phyloP scores from a whole-genome alignment of 2,329 filamentous ascomycete genomes.

The Paraconiothyrium brasiliense region DNA sequence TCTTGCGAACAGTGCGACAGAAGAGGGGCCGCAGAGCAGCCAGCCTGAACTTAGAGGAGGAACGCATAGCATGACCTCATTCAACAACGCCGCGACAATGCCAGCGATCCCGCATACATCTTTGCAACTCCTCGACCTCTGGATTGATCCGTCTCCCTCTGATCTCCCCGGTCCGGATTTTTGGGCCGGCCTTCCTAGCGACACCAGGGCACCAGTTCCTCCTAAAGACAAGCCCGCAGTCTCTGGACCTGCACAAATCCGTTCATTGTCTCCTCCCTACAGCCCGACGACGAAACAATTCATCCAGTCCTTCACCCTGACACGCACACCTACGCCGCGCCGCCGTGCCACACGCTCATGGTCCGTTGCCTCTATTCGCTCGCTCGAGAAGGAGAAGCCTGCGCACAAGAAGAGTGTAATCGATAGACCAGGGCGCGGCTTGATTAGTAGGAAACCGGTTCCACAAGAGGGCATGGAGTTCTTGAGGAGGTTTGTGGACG shows the following conservation, averaged over 20 bases:
- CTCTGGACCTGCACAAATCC: neutral
- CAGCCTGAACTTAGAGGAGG: neutral
- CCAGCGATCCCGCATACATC: neutral
- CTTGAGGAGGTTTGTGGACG: neutral
- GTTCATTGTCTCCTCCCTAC: neutral
- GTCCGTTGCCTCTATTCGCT: constrained; percentile 5
- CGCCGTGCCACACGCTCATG: constrained; percentile 8
- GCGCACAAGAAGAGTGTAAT: neutral
- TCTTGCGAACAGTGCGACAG: neutral
- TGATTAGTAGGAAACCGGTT: constrained; percentile 10
- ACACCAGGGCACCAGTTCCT: neutral
- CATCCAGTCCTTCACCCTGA: constrained; percentile 2
- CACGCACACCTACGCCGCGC: constrained; percentile 8
- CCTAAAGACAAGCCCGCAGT: neutral
- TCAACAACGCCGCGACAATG: neutral
- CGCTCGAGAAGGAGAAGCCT: neutral
- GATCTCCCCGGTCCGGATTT: neutral
- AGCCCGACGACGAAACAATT: neutral
- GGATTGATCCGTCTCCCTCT: neutral
- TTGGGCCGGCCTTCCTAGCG: neutral
- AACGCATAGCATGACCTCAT: neutral
- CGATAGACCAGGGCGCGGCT: neutral
- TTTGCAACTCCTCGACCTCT: constrained; percentile 1
- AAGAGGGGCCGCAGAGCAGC: neutral
- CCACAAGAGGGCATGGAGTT: constrained; percentile 2